Base-by-base conservation (phyloP, 768 basidiomycete species). In the Sporobolomyces phaffii region DNA sequence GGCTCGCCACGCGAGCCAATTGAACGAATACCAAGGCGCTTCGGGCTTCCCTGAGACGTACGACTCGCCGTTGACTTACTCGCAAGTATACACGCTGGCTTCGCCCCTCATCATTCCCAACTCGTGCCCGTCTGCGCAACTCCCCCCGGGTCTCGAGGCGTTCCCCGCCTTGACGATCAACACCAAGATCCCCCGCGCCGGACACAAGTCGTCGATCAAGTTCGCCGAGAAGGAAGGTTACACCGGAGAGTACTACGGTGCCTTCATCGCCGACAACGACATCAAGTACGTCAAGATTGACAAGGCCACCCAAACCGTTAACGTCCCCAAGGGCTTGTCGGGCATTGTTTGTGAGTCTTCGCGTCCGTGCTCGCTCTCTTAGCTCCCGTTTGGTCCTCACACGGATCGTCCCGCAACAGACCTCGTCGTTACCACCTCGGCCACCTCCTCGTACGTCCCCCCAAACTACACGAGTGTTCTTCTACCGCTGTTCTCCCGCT, bases 41-140 rank as follows among this genome's bases (percentile, higher is more conserved):
- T 34, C 40, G 3, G 66, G 60, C 1, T 68, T 68, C 66, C 66
- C 66, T 28, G 33, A 43, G 4, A 9, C 66, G 2, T 68, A 62
- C 61, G 66, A 68, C 28, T 53, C 51, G 20, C 13, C 53, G 20
- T 49, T 68, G 40, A 31, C 48, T 11, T 68, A 68, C 60, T 31
- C 45, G 6, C 60, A 68, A 43, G 66, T 62, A 31, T 67, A 62
- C 65, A 52, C 40, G 4, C 48, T 68, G 10, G 60, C 66, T 14
- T 47, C 60, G 13, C 66, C 66, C 2, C 40, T 67, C 53, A 5
- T 36, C 29, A 50, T 45, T 22, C 15, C 44, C 7, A 45, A 45
- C 44, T 29, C n/a, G n/a, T n/a, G n/a, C n/a, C n/a, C n/a, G n/a
- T n/a, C n/a, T n/a, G n/a, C n/a, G n/a, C n/a, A n/a, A n/a, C 62